A percentile compares a stretch with the other conserved stretches of the same genome.
Evolutionary conservation across 371 early-diverging fungal genomes (phyloP).

Genomic region (Rhizopus stolonifer): DNA sequence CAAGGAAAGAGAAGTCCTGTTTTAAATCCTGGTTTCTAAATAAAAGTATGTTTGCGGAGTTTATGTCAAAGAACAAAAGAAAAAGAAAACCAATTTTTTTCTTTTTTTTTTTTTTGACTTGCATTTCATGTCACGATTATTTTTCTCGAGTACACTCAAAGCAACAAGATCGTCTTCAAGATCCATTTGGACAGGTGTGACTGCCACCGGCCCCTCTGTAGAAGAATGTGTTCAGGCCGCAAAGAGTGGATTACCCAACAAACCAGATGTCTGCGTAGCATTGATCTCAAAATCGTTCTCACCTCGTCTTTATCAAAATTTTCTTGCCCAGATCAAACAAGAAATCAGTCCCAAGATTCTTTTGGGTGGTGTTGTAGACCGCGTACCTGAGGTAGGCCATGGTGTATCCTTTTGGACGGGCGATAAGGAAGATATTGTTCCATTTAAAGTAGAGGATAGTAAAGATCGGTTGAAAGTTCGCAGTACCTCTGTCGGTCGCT

Average conservation of each 20-base stretch:
- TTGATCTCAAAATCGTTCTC: conserved; percentile 44
- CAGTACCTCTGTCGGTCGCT: conserved; percentile 55
- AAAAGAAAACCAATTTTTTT: background rate
- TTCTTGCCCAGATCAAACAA: conserved; percentile 8
- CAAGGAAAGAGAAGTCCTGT: conserved; percentile 18
- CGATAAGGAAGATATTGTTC: conserved; percentile 29
- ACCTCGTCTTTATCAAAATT: conserved; percentile 17
- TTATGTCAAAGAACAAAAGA: background rate
- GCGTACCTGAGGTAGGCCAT: conserved; percentile 46
- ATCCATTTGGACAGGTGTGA: conserved; percentile 29
- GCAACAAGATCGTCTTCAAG: conserved; percentile 1
- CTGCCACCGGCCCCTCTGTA: conserved; percentile 26
- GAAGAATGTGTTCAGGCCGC: conserved; percentile 32
- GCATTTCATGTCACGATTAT: background rate
- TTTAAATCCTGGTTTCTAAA: conserved; percentile 26
- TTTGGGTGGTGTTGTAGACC: conserved; percentile 56
- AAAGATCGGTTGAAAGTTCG: conserved; percentile 46
- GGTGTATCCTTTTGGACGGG: conserved; percentile 48
- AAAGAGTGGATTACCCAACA: background rate
- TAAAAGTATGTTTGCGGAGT: background rate
- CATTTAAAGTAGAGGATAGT: conserved; percentile 29
- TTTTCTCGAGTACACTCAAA: background rate
- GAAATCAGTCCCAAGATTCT: conserved; percentile 19
- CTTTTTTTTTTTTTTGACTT: conserved; percentile 3
- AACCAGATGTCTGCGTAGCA: conserved; percentile 39